phyloP scores from a whole-genome alignment of 768 basidiomycete genomes.

The Lactifluus hygrophoroides region DNA sequence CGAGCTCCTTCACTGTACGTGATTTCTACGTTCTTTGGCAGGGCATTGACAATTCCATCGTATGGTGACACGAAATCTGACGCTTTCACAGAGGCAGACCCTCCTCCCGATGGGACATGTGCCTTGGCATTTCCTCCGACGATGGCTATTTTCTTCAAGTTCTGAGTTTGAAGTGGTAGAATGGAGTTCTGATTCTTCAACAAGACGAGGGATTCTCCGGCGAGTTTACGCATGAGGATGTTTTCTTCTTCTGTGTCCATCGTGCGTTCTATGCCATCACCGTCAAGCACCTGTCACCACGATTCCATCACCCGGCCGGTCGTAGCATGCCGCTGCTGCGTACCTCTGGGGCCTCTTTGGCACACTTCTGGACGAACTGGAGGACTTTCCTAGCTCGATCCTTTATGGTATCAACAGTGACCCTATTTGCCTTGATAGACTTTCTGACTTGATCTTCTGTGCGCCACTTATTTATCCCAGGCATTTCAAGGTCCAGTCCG shows the following conservation, averaged over 20 bases:
- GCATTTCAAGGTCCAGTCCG: conserved; percentile 37
- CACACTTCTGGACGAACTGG: conserved; percentile 61
- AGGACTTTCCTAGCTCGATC: conserved; percentile 41
- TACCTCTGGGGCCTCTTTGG: conserved; percentile 42
- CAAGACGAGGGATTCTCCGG: conserved; percentile 62
- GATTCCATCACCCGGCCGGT: not conserved
- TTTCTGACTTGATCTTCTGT: conserved; percentile 59
- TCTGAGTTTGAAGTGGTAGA: conserved; percentile 40
- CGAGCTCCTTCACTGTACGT: conserved; percentile 62
- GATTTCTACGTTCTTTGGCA: conserved; percentile 45
- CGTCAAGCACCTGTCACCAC: conserved; percentile 48
- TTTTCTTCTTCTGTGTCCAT: conserved; percentile 55
- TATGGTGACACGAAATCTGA: conserved; percentile 72
- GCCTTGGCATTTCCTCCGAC: conserved; percentile 69
- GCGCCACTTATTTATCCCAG: conserved; percentile 68
- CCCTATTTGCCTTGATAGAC: conserved; percentile 49
- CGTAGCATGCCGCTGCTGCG: not conserved
- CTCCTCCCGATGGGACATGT: conserved; percentile 55
- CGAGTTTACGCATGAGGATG: conserved; percentile 55
- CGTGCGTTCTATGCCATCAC: conserved; percentile 58
- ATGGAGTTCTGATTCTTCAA: conserved; percentile 56
- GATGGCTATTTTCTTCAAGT: conserved; percentile 62
- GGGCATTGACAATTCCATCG: conserved; percentile 59
- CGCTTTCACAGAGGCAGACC: conserved; percentile 63
- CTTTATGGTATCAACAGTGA: conserved; percentile 56